Conservation (phyloP, 441 rosid genomes). For the Macaranga tanarius region DNA sequence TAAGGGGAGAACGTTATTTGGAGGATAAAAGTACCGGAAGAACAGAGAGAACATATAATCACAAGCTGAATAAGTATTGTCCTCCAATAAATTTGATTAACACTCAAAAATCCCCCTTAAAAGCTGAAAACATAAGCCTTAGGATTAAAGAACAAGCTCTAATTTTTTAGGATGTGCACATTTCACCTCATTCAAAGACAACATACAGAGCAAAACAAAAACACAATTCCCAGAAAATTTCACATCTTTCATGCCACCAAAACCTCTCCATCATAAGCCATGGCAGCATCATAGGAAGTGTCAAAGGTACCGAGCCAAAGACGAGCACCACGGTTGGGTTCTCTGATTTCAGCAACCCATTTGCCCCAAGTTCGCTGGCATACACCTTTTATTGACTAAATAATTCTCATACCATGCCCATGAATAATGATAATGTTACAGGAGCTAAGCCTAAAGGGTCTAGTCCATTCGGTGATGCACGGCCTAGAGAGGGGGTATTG, state of each 20-base stretch:
- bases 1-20: not conserved
- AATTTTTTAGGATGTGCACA: not conserved
- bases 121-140: not conserved
- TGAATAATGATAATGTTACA: constrained; percentile 25
- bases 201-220: not conserved
- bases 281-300: constrained; percentile 19
- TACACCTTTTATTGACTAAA: too few relatives aligned
- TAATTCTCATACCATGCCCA: constrained; percentile 47
- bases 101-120: not conserved
- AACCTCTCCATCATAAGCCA: constrained; percentile 16
- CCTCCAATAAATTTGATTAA: not conserved
- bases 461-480: constrained; percentile 82
- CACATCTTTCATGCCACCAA: not conserved
- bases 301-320: constrained; percentile 85
- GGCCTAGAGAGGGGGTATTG: constrained; percentile 94
- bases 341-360: constrained; percentile 97
- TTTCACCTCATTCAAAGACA: not conserved
- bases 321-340: constrained; percentile 90
- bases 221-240: not conserved
- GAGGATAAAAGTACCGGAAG: too few relatives aligned
- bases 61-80: too few relatives aligned
- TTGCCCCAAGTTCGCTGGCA: constrained; percentile 98
- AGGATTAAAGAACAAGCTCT: not conserved
- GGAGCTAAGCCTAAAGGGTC: constrained; percentile 56
- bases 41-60: too few relatives aligned